A percentile compares a stretch with the other conserved stretches of the same genome.
Conservation (phyloP, 176 grass and related monocot species). For the Zoysia japonica region DNA sequence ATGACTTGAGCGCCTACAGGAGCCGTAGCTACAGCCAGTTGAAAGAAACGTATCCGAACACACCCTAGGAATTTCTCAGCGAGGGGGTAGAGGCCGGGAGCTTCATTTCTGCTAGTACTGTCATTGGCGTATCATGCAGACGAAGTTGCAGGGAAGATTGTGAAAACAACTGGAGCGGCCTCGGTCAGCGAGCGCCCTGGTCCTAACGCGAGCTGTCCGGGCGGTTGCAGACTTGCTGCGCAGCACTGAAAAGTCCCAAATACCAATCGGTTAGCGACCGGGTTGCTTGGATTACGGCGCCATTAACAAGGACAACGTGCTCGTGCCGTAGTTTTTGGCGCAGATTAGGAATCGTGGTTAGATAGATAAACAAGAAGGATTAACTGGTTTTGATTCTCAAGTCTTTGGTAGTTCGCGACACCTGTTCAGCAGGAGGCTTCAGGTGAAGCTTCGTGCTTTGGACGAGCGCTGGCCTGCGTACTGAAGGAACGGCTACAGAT, state of each 20-base stretch:
- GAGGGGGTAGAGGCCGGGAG: neutral
- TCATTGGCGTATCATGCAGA: neutral
- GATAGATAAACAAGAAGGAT: neutral
- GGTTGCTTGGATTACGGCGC: conserved; percentile 16
- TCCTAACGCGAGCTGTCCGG: no score
- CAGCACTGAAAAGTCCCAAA: conserved; percentile 11
- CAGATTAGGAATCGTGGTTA: conserved; percentile 27
- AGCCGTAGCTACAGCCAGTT: no score
- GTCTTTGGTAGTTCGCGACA: neutral
- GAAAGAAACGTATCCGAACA: no score
- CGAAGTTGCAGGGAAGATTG: conserved; percentile 40
- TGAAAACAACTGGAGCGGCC: no score
- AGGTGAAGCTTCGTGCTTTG: conserved; percentile 32
- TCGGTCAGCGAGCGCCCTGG: no score
- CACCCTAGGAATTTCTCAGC: neutral
- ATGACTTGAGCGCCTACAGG: no score
- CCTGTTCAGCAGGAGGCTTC: conserved; percentile 11
- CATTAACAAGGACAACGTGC: neutral
- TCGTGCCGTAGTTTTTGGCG: conserved; percentile 3
- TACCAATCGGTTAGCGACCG: neutral
- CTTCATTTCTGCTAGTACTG: neutral
- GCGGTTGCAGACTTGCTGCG: neutral
- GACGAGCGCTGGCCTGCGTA: neutral
- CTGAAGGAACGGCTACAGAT: no score
- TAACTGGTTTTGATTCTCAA: neutral